These are phyloP conservation scores for Artemisia princeps DNA, from an alignment of 140 eudicot species.

Conservation along the genomic window DNA sequence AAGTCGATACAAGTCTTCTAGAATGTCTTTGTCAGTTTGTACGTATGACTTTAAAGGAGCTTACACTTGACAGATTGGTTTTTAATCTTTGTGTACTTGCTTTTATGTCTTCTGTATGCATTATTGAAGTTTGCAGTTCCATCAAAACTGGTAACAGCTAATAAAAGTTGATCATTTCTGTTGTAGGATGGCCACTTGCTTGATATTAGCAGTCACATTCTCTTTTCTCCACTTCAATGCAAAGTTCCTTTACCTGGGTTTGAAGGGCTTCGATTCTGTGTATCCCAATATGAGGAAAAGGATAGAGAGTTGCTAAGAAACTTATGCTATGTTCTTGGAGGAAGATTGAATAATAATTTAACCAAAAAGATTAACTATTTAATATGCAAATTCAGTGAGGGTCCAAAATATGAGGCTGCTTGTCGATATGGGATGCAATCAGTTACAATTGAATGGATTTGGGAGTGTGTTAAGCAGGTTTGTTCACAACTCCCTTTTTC, in stretches of 20 bases:
- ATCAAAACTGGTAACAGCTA: conserved; percentile 8
- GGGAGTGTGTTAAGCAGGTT: conserved; percentile 78
- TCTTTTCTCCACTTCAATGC: conserved; percentile 93
- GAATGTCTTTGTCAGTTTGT: background rate
- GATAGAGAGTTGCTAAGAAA: conserved; percentile 66
- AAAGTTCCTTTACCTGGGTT: conserved; percentile 71
- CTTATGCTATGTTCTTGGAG: conserved; percentile 80
- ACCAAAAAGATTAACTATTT: conserved; percentile 65
- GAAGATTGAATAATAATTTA: conserved; percentile 43
- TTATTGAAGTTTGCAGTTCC: conserved; percentile 3
- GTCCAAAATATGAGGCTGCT: conserved; percentile 72
- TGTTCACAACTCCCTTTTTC: conserved; percentile 11
- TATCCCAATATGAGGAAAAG: conserved; percentile 70
- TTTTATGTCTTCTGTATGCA: conserved; percentile 1
- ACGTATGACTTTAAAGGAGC: background rate
- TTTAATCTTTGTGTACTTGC: background rate
- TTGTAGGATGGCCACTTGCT: conserved; percentile 71
- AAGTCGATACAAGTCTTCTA: background rate
- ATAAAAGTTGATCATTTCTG: conserved; percentile 24
- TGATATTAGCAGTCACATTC: conserved; percentile 71
- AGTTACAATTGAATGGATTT: conserved; percentile 77
- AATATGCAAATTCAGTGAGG: conserved; percentile 62
- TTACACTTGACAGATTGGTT: background rate
- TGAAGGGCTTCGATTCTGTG: conserved; percentile 45
- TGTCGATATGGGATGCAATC: conserved; percentile 61